These are phyloP conservation scores for Sphagnum tenellum DNA, from an alignment of 225 moss, liverwort and hornwort species.

Conservation along the genomic window DNA sequence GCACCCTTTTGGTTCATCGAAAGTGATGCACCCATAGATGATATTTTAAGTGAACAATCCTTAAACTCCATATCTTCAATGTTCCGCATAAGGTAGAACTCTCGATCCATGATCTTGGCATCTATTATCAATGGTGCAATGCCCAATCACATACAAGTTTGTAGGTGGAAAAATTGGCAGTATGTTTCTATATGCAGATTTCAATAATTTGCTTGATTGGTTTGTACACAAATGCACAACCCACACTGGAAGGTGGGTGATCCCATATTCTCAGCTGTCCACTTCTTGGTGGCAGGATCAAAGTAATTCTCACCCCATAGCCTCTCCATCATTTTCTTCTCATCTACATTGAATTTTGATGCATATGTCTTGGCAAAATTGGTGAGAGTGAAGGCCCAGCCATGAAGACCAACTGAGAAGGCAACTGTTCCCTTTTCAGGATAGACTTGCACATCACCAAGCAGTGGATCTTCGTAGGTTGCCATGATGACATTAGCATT, in stretches of 20 bases:
- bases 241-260: slow-evolving; percentile 62
- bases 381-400: slow-evolving; percentile 57
- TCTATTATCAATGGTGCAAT: too few relatives aligned
- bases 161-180: too few relatives aligned
- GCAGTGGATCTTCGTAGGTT: slow-evolving; percentile 44
- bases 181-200: slow-evolving; percentile 20
- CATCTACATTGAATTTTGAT: slow-evolving; percentile 43
- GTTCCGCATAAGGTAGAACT: too few relatives aligned
- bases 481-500: slow-evolving; percentile 54
- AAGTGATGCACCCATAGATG: too few relatives aligned
- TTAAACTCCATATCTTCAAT: too few relatives aligned
- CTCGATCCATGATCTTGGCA: too few relatives aligned
- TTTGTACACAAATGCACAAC: slow-evolving; percentile 84
- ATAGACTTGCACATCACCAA: slow-evolving; percentile 64
- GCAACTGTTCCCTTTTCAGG: slow-evolving; percentile 66
- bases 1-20: too few relatives aligned
- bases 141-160: too few relatives aligned
- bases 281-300: slow-evolving; percentile 69
- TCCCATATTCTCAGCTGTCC: slow-evolving; percentile 66
- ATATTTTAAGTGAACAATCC: too few relatives aligned
- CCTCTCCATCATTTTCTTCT: slow-evolving; percentile 97
- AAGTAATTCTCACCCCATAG: slow-evolving; percentile 94
- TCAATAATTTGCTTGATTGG: slow-evolving; percentile 79
- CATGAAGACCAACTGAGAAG: slow-evolving; percentile 55
- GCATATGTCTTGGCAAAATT: slow-evolving; percentile 65